Evolutionary conservation across 2,329 filamentous ascomycete genomes (phyloP).

Genomic region (Pseudonectria buxi): DNA sequence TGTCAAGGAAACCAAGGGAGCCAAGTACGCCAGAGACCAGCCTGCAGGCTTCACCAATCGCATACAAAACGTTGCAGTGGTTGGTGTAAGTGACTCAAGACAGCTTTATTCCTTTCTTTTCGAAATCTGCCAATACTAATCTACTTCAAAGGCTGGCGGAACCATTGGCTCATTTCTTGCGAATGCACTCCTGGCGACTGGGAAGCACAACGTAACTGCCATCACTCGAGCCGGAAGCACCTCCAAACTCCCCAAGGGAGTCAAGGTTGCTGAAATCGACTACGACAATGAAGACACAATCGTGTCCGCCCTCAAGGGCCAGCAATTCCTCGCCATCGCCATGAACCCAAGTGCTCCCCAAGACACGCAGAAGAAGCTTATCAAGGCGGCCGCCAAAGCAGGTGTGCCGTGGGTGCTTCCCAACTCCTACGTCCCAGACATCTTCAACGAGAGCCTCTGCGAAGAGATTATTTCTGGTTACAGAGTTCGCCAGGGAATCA

Average conservation of each 20-base stretch:
- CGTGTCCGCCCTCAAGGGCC: slow-evolving; percentile 42
- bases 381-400: slow-evolving; percentile 48
- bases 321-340: slow-evolving; percentile 53
- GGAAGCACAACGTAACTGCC: slow-evolving; percentile 46
- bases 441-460: slow-evolving; percentile 32
- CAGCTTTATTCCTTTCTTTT: neutral
- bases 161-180: slow-evolving; percentile 33
- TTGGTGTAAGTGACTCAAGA: slow-evolving; percentile 34
- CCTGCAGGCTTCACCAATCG: slow-evolving; percentile 32
- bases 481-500: slow-evolving; percentile 17
- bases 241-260: slow-evolving; percentile 36
- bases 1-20: slow-evolving; percentile 13
- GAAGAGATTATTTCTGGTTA: slow-evolving; percentile 24
- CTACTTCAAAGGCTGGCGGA: slow-evolving; percentile 32
- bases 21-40: slow-evolving; percentile 29
- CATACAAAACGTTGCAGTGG: slow-evolving; percentile 38
- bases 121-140: too few relatives aligned
- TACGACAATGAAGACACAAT: slow-evolving; percentile 39
- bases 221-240: slow-evolving; percentile 39
- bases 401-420: slow-evolving; percentile 50
- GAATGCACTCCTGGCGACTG: slow-evolving; percentile 35
- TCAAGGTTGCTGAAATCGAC: slow-evolving; percentile 35
- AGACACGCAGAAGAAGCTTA: slow-evolving; percentile 41
- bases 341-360: slow-evolving; percentile 35
- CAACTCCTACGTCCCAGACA: slow-evolving; percentile 40